phyloP scores from a whole-genome alignment of 192 early-diverging fungal genomes.

The Backusella circina region DNA sequence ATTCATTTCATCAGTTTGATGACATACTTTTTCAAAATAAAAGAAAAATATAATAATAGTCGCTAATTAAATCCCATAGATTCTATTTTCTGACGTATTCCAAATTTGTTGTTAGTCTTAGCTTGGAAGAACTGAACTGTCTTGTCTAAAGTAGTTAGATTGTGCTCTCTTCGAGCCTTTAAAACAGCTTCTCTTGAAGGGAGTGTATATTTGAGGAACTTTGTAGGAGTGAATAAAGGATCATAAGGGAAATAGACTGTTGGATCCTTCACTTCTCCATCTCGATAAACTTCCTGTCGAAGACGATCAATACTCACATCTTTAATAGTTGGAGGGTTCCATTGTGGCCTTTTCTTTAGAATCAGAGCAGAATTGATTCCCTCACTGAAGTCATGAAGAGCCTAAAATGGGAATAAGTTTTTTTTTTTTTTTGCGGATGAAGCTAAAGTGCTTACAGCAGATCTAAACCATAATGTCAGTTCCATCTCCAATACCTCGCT shows the following conservation, averaged over 20 bases:
- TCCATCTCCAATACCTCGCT: slow-evolving; percentile 82
- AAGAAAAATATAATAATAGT: no score
- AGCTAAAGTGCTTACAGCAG: slow-evolving; percentile 39
- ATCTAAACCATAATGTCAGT: slow-evolving; percentile 67
- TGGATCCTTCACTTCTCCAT: slow-evolving; percentile 6
- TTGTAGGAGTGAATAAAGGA: slow-evolving; percentile 44
- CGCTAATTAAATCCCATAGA: no score
- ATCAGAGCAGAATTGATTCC: slow-evolving; percentile 81
- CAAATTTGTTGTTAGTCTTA: slow-evolving; percentile 57
- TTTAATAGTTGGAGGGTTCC: slow-evolving; percentile 64
- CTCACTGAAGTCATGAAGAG: slow-evolving; percentile 79
- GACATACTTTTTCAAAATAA: no score
- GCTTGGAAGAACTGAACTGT: slow-evolving; percentile 57
- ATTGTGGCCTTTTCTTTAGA: slow-evolving; percentile 62
- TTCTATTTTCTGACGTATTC: slow-evolving; percentile 60
- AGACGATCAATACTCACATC: slow-evolving; percentile 39
- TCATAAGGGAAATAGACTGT: slow-evolving; percentile 33
- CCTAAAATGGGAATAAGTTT: slow-evolving; percentile 18
- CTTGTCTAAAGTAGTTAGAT: slow-evolving; percentile 32
- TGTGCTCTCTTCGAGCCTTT: slow-evolving; percentile 27
- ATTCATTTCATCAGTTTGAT: no score
- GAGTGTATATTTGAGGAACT: slow-evolving; percentile 52
- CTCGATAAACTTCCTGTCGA: slow-evolving; percentile 44
- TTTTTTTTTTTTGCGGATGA: not conserved
- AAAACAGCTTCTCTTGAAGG: slow-evolving; percentile 60